Percentiles rank a stretch among this genome's conserved stretches.
Conservation (phyloP, 2,329 filamentous ascomycete species). For the Passalora sequoiae region DNA sequence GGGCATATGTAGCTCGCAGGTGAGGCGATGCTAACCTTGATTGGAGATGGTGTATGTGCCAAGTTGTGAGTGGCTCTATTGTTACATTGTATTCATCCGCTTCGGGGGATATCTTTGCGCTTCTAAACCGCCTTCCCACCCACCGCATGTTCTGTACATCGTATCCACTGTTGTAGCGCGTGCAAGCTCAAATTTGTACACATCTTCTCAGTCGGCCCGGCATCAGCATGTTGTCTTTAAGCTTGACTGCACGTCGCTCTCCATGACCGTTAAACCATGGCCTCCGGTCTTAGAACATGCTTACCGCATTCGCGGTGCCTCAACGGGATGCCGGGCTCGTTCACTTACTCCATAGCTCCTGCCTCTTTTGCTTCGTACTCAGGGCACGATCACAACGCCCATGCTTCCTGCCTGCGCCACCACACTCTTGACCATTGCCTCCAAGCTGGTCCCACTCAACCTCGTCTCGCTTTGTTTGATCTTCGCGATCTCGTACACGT, state of each 20-base stretch:
- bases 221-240: background rate
- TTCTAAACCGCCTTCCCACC: conserved; percentile 1
- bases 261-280: no score
- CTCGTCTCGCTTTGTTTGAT: conserved; percentile 65
- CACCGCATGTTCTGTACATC: conserved; percentile 4
- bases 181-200: background rate
- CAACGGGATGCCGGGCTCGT: no score
- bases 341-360: no score
- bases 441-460: conserved; percentile 66
- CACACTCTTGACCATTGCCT: conserved; percentile 74
- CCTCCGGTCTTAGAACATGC: no score
- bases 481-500: conserved; percentile 95
- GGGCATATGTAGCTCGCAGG: no score
- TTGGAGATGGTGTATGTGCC: no score
- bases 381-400: conserved; percentile 48
- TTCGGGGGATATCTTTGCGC: conserved; percentile 1
- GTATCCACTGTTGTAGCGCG: no score
- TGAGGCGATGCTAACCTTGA: no score
- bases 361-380: no score
- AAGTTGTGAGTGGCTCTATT: no score
- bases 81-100: background rate
- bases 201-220: background rate
- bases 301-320: no score
- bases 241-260: no score
- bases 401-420: conserved; percentile 49